Evolutionary conservation across 2,329 filamentous ascomycete species (phyloP).

Genomic region (Sclerotinia nivalis): DNA sequence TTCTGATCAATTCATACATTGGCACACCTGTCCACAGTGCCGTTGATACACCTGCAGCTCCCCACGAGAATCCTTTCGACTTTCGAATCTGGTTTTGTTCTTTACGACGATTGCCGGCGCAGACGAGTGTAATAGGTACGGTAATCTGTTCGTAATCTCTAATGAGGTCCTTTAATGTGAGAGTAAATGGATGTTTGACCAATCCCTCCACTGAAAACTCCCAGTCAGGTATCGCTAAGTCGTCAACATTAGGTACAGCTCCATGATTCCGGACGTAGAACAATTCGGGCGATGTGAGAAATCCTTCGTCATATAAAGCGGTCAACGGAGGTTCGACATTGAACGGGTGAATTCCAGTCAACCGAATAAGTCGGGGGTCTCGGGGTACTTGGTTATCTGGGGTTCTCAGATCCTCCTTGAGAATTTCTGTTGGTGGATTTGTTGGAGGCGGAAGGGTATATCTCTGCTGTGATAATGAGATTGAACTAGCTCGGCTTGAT

Average conservation of each 20-base stretch:
- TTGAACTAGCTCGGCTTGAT: constrained; percentile 31
- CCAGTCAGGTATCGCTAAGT: constrained; percentile 75
- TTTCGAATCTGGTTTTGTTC: constrained; percentile 91
- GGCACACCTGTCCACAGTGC: constrained; percentile 84
- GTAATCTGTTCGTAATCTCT: constrained; percentile 77
- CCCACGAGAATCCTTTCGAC: constrained; percentile 94
- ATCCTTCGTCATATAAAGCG: constrained; percentile 75
- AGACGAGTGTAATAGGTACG: constrained; percentile 84
- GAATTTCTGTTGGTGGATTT: constrained; percentile 57
- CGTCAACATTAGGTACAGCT: constrained; percentile 71
- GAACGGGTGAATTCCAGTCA: constrained; percentile 89
- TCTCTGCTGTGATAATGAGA: constrained; percentile 22
- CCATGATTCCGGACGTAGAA: constrained; percentile 95
- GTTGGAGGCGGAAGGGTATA: constrained; percentile 67
- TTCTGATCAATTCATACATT: constrained; percentile 68
- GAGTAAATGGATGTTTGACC: constrained; percentile 71
- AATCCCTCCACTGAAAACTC: constrained; percentile 81
- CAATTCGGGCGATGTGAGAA: constrained; percentile 81
- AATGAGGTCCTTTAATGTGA: constrained; percentile 73
- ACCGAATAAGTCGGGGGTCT: constrained; percentile 77
- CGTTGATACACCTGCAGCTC: constrained; percentile 81
- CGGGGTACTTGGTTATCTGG: constrained; percentile 80
- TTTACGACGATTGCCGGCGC: constrained; percentile 87
- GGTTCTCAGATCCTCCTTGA: constrained; percentile 77
- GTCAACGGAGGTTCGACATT: constrained; percentile 85